Conservation (phyloP, 1,284 basidiomycete species). For the Ustilago sp. region DNA sequence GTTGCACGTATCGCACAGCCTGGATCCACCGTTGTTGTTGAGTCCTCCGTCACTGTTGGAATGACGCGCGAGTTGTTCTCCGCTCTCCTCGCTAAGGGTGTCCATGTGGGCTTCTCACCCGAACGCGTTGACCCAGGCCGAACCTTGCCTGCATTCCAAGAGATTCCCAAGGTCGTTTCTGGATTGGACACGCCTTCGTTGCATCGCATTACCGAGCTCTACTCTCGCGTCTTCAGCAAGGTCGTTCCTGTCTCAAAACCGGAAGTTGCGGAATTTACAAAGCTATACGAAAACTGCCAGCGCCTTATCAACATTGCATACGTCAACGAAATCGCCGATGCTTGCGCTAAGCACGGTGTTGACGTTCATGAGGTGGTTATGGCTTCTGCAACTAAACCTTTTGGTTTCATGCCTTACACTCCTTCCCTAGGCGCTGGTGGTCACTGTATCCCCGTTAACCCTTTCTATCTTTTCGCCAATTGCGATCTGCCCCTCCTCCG, state of each 20-base stretch:
- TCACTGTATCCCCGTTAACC: slow-evolving; percentile 45
- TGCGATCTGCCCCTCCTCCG: slow-evolving; percentile 36
- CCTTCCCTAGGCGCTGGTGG: slow-evolving; percentile 40
- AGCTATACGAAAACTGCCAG: slow-evolving; percentile 48
- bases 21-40: slow-evolving; percentile 40
- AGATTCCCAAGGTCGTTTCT: slow-evolving; percentile 45
- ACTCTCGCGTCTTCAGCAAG: slow-evolving; percentile 34
- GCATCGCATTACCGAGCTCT: slow-evolving; percentile 29
- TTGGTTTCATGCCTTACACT: slow-evolving; percentile 39
- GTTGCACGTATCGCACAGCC: slow-evolving; percentile 25
- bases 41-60: slow-evolving; percentile 37
- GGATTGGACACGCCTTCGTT: slow-evolving; percentile 30
- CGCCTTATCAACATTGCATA: slow-evolving; percentile 45
- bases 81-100: slow-evolving; percentile 22
- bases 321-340: slow-evolving; percentile 49
- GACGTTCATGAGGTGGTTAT: slow-evolving; percentile 39
- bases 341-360: slow-evolving; percentile 30
- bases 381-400: slow-evolving; percentile 40
- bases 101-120: slow-evolving; percentile 37
- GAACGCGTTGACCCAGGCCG: slow-evolving; percentile 44
- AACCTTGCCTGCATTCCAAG: slow-evolving; percentile 31
- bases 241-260: slow-evolving; percentile 33
- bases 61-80: slow-evolving; percentile 43
- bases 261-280: slow-evolving; percentile 41
- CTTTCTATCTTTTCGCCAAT: slow-evolving; percentile 39